These are phyloP conservation scores for Solanum ossicruentum DNA, from an alignment of 257 asterid genomes.

Conservation along the genomic window DNA sequence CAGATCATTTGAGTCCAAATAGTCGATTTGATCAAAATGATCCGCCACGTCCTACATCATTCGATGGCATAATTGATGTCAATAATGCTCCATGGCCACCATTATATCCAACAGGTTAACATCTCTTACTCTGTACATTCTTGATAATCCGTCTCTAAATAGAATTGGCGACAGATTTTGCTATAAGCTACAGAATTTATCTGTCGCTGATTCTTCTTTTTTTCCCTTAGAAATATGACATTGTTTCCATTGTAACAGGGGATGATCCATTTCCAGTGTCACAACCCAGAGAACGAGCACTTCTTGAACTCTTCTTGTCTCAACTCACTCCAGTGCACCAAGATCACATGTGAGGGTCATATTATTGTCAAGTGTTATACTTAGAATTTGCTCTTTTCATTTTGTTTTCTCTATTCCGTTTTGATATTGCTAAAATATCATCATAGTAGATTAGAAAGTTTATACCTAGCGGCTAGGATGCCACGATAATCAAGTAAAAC, in stretches of 20 bases:
- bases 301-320: slow-evolving; percentile 51
- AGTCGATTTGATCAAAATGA: slow-evolving; percentile 39
- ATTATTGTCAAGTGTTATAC: not conserved
- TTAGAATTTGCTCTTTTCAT: not conserved
- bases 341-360: slow-evolving; percentile 15
- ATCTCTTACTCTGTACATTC: not conserved
- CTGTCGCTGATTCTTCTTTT: not conserved
- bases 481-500: not conserved
- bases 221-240: not conserved
- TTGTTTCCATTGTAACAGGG: slow-evolving; percentile 7
- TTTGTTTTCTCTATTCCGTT: not conserved
- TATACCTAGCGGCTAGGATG: not conserved
- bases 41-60: slow-evolving; percentile 25
- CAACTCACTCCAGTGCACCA: slow-evolving; percentile 49
- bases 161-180: not conserved
- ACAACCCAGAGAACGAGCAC: slow-evolving; percentile 59
- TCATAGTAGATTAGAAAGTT: not conserved
- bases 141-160: not conserved
- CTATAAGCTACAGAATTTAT: not conserved
- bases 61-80: slow-evolving; percentile 46
- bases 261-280: slow-evolving; percentile 35
- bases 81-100: slow-evolving; percentile 63
- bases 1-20: slow-evolving; percentile 34
- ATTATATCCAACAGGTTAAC: slow-evolving; percentile 46
- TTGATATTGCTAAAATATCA: not conserved